Evolutionary conservation across 345 rosid species (phyloP), one percentile per base, ranked within the genome.

Genomic region (Brassica cretica): DNA sequence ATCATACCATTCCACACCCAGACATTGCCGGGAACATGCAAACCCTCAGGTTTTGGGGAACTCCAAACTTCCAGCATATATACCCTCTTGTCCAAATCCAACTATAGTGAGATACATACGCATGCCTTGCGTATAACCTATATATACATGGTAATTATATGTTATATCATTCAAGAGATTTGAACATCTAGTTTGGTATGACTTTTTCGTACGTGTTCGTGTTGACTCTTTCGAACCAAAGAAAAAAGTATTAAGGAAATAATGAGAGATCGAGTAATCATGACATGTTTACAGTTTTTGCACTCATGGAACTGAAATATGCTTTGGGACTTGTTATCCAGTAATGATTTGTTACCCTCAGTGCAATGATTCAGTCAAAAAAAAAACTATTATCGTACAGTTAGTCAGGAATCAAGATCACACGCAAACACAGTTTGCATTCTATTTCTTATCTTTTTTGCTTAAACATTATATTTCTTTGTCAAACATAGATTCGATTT

Each of bases 21-120:
- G 80, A 87, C 89, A 72, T 72, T 88, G 93, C 89, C 88, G 91
- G 96, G 92, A 91, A 88, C 93, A 88, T 84, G 93, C 90, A 89
- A 88, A 81, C 82, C 87, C 83, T 89, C 87, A 81, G 92, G 62
- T 88, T 85, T 84, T 77, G 85, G 90, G 88, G 76, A 86, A 88
- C 70, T 73, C 77, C 78, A 82, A 82, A 86, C 70, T 69, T 69
- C 65, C 66, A 73, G 68, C 78, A 39, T 79, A 79, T 79, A 74
- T 69, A 74, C 71, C 61, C 71, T 63, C 78, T 68, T 68, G 74
- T 69, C 71, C 74, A 68, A 68, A 79, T 74, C 66, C 4, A 67
- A 79, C 75, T 68, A 68, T 79, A 62, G 68, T 72, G 68, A 60
- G 55, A 21, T 59, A 72, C 65, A 24, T 72, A 72, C 70, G 19